Evolutionary conservation across 1,284 basidiomycete genomes (phyloP), one percentile per base, ranked within the genome.

Genomic region (Xerocomus amazonicus): DNA sequence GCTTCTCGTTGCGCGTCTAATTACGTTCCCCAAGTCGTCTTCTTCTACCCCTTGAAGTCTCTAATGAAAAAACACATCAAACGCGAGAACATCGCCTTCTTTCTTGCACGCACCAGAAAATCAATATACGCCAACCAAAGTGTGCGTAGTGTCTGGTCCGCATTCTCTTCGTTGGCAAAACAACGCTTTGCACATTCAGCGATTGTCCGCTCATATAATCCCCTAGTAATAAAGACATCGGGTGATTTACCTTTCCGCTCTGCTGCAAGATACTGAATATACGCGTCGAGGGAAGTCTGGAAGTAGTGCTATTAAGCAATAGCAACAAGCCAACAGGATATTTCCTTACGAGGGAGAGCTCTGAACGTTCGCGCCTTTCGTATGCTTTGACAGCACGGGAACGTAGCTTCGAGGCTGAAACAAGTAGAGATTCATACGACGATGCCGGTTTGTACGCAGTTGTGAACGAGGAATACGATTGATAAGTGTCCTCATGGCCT

Each of bases 381-480:
- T 79, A 85, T 39, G 76, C 74, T 47, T 81, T 83, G 23, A 76
- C 75, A 4, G 84, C 81, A 38, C 74, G 73, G 14, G 78, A 70
- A 17, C 84, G 80, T 31, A 77, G 67, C 65, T 88, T 87, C 23
- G 90, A 91, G 1, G 90, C 90, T 3, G 78, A 67, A 14, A 95
- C 78, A 38, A 97, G 77, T 8, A 86, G 70, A 0, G 70, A 61
- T 63, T 95, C 92, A 62, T 97, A 97, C 48, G 85, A 78, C 14
- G 78, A 70, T 0, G 85, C 74, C n/a, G 83, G 77, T 52, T 83
- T 81, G 67, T 87, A 78, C 36, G 79, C 78, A 0, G 91, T 91
- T 16, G 91, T 89, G 68, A 95, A 96, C 0, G 84, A 80, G 2
- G 93, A 96, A 65, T 94, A 97, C 3, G 80, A 74, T 59, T 90